Evolutionary conservation across 768 basidiomycete species (phyloP).

Genomic region (Boletus pseudo-olivaceus): DNA sequence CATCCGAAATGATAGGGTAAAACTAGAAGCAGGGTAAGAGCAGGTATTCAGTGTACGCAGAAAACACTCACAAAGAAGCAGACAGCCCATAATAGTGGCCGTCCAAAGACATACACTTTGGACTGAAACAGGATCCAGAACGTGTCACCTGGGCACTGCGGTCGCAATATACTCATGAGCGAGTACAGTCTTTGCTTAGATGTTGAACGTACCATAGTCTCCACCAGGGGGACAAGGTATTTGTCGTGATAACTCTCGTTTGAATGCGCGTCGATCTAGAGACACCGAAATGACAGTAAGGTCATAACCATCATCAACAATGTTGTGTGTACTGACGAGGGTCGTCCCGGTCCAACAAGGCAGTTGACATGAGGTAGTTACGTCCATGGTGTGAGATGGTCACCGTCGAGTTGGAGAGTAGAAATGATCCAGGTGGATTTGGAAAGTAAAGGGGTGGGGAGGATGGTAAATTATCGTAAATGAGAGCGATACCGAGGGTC

Average conservation of each 20-base stretch:
- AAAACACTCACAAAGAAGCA: constrained; percentile 20
- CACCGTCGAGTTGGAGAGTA: neutral
- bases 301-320: neutral
- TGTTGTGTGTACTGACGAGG: constrained; percentile 7
- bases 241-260: neutral
- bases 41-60: neutral
- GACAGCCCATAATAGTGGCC: constrained; percentile 14
- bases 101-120: neutral
- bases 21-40: constrained; percentile 14
- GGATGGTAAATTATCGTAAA: constrained; percentile 3
- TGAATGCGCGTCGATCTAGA: constrained; percentile 8
- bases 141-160: neutral
- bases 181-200: neutral
- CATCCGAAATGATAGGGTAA: constrained; percentile 20
- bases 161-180: neutral
- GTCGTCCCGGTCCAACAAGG: neutral
- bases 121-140: constrained; percentile 5
- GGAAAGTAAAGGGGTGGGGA: neutral
- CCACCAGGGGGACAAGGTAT: constrained; percentile 3
- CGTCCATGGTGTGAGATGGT: constrained; percentile 6
- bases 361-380: neutral
- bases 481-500: neutral
- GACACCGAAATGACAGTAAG: neutral
- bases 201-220: neutral
- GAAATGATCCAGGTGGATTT: neutral